A percentile compares a stretch with the other conserved stretches of the same genome.
Evolutionary conservation across 129 eudicot species (phyloP).

Genomic region (Centaurea solstitialis): DNA sequence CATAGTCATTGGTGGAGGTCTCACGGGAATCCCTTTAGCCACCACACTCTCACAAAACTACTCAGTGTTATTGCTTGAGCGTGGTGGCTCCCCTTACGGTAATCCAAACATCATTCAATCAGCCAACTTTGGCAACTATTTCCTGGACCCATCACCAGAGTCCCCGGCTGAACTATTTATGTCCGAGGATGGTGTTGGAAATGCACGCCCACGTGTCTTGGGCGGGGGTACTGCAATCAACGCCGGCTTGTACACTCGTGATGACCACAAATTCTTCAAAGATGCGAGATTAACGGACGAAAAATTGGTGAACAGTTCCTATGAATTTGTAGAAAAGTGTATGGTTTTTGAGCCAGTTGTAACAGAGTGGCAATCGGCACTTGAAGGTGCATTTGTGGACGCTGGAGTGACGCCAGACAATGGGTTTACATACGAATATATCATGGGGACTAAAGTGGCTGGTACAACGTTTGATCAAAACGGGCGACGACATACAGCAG

Average conservation of each 20-base stretch:
- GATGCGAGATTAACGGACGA: slow-evolving; percentile 22
- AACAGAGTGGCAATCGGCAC: slow-evolving; percentile 62
- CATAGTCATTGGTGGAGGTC: neutral
- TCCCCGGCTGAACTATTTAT: neutral
- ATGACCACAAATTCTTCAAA: slow-evolving; percentile 18
- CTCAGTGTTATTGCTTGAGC: neutral
- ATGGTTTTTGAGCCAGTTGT: slow-evolving; percentile 62
- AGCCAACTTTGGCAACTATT: neutral
- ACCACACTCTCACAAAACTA: slow-evolving; percentile 6
- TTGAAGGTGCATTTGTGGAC: slow-evolving; percentile 51
- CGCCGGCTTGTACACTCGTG: slow-evolving; percentile 6
- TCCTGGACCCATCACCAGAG: neutral
- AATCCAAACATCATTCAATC: neutral
- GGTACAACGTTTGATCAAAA: slow-evolving; percentile 60
- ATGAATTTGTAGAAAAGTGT: slow-evolving; percentile 55
- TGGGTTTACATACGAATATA: slow-evolving; percentile 64
- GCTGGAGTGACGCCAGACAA: slow-evolving; percentile 58
- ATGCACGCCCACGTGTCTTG: slow-evolving; percentile 42
- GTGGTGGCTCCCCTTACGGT: slow-evolving; percentile 8
- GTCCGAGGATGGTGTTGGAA: slow-evolving; percentile 20
- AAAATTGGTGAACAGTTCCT: slow-evolving; percentile 50
- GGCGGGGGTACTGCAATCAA: slow-evolving; percentile 13
- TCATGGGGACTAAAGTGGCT: slow-evolving; percentile 64
- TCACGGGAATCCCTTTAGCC: neutral
- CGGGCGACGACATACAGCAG: slow-evolving; percentile 63